Evolutionary conservation across 116 monocot genomes (phyloP).

Genomic region (Cymodocea nodosa): DNA sequence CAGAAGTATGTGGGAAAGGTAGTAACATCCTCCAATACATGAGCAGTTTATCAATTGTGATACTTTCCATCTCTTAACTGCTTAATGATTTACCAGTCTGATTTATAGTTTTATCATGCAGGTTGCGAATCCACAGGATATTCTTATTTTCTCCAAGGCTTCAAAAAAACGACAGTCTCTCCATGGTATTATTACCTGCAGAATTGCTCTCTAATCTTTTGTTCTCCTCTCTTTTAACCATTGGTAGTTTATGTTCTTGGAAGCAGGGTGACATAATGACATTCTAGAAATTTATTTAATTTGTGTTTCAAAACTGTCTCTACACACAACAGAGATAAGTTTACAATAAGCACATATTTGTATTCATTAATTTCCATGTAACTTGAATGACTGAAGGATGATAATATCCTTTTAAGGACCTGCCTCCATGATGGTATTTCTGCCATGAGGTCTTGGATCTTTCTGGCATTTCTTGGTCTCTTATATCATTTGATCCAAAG

Average conservation of each 20-base stretch:
- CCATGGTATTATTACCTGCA: conserved; percentile 4
- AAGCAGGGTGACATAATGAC: no score
- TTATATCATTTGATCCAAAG: no score
- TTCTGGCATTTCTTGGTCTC: no score
- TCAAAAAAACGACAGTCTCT: conserved; percentile 80
- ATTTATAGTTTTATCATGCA: conserved; percentile 10
- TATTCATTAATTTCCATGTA: no score
- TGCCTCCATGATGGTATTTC: no score
- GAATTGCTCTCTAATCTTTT: background rate
- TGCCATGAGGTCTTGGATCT: no score
- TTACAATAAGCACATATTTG: no score
- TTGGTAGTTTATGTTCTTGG: background rate
- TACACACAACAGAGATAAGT: no score
- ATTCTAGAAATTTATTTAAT: no score
- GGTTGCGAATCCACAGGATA: conserved; percentile 99
- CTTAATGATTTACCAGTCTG: background rate
- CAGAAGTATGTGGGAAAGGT: conserved; percentile 99
- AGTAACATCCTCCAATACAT: conserved; percentile 1
- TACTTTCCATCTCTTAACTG: background rate
- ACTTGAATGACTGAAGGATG: no score
- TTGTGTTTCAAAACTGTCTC: no score
- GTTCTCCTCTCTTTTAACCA: background rate
- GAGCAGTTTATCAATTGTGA: background rate
- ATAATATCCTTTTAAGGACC: no score
- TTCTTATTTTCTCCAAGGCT: conserved; percentile 96